Base-by-base conservation (phyloP, 164 flowering plant species). In the Dillenia suffruticosa region DNA sequence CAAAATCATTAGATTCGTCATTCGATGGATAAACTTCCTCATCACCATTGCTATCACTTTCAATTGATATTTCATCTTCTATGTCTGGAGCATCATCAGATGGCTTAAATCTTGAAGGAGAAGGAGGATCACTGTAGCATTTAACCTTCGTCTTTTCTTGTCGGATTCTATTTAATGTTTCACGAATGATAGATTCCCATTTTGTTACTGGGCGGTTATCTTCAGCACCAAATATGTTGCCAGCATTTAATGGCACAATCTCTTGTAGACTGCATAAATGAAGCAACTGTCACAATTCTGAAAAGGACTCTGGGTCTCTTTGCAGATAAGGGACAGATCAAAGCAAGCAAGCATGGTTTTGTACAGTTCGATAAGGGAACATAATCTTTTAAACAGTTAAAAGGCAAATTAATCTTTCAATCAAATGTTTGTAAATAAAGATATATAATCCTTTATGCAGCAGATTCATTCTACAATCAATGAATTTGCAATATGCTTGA, bases 231-330 rank as follows among this genome's bases (percentile, higher is more conserved):
- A 92, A 85, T 15, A 95, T 76, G 58, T 90, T 95, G 48, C 97
- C 97, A 71, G 97, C 97, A 81, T 84, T 90, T 70, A 95, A 67
- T 19, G 99, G 99, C 58, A 95, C 91, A 61, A 95, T 79, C 81
- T 95, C 99, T 80, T 95, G 97, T 71, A 95, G 68, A 52, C 99
- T 95, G 83, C 50, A 69, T 56, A 60, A 4, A 63, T 53, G 67
- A 54, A 54, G 56, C 12, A 52, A 46, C 54, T 32, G 49, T 49
- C 43, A 46, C 5, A 54, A 50, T 14, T 43, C 9, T 49, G 24
- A 59, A 22, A 12, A 43, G 57, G 48, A 55, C 9, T 51, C 17
- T 13, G 22, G 57, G 48, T 50, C 9, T 51, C 17, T 13, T 8
- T 64, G 6, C 6, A 32, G 6, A 32, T 32, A 32, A 32, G 40